Percentiles rank a stretch among this genome's conserved stretches.
Conservation (phyloP, 1,284 basidiomycete genomes). For the Cryptococcus sp. region DNA sequence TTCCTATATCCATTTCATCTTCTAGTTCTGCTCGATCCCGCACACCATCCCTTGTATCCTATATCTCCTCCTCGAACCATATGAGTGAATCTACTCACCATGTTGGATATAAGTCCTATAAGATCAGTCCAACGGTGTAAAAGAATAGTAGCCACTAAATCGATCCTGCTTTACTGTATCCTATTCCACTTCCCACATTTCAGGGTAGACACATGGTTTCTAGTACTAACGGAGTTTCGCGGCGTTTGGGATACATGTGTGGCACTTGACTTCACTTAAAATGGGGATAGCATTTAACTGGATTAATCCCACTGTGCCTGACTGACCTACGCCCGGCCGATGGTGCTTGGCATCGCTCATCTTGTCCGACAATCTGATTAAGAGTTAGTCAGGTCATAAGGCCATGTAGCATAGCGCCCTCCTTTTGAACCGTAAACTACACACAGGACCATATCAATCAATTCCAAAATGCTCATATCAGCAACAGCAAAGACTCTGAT, state of each 20-base stretch:
- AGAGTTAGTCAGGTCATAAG: not conserved
- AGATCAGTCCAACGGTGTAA: not conserved
- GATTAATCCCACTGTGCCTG: not conserved
- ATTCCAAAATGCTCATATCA: not conserved
- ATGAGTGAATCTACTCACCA: constrained; percentile 39
- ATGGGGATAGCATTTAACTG: too few species aligned
- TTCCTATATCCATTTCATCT: not conserved
- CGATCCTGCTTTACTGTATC: too few species aligned
- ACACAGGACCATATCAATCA: too few species aligned
- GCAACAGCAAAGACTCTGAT: not conserved
- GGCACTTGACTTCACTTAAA: too few species aligned
- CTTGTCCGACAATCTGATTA: not conserved
- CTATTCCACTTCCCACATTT: too few species aligned
- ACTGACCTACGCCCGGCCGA: not conserved
- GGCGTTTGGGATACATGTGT: constrained; percentile 11
- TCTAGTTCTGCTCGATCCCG: constrained; percentile 1
- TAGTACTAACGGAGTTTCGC: constrained; percentile 23
- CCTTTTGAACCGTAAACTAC: too few species aligned
- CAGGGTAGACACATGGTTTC: too few species aligned
- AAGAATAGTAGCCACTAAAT: too few species aligned
- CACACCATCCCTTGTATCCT: too few species aligned
- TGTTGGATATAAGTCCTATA: constrained; percentile 31
- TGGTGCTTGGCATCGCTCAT: not conserved
- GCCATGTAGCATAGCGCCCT: too few species aligned
- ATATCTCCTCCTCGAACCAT: too few species aligned